Conservation (phyloP, 257 asterid genomes). For the Schizonepeta tenuifolia region DNA sequence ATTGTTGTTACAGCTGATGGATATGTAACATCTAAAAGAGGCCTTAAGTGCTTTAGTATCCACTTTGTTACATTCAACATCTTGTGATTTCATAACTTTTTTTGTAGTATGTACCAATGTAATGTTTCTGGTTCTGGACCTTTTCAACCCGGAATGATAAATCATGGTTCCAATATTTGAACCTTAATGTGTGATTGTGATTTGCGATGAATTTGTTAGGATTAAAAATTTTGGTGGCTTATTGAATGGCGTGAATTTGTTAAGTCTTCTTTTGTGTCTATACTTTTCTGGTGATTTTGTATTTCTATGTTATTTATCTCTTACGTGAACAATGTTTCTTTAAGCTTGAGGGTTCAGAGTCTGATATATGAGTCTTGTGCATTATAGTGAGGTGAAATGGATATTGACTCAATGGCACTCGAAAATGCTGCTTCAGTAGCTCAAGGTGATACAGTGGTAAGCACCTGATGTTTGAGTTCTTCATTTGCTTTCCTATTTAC, state of each 20-base stretch:
- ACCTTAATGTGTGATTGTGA: neutral
- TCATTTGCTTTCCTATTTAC: conserved; percentile 14
- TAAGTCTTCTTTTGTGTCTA: neutral
- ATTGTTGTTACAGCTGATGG: neutral
- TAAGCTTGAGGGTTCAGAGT: conserved; percentile 22
- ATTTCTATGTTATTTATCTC: conserved; percentile 2
- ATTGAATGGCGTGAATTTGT: too few relatives aligned
- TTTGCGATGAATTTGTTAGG: neutral
- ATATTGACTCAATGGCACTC: conserved; percentile 43
- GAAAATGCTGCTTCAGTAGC: conserved; percentile 35
- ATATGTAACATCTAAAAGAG: neutral
- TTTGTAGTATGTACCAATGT: neutral
- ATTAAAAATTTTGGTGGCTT: neutral
- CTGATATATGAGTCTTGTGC: conserved; percentile 5
- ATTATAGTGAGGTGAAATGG: conserved; percentile 40
- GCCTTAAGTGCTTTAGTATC: neutral
- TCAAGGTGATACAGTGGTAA: conserved; percentile 43
- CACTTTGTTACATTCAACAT: neutral
- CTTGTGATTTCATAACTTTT: neutral
- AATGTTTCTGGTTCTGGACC: neutral
- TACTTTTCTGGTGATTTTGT: neutral
- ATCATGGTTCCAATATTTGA: neutral
- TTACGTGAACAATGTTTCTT: neutral
- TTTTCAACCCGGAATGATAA: neutral
- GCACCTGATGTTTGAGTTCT: conserved; percentile 27